Evolutionary conservation across 257 asterid genomes (phyloP).

Genomic region (Capsicum rhomboideum): DNA sequence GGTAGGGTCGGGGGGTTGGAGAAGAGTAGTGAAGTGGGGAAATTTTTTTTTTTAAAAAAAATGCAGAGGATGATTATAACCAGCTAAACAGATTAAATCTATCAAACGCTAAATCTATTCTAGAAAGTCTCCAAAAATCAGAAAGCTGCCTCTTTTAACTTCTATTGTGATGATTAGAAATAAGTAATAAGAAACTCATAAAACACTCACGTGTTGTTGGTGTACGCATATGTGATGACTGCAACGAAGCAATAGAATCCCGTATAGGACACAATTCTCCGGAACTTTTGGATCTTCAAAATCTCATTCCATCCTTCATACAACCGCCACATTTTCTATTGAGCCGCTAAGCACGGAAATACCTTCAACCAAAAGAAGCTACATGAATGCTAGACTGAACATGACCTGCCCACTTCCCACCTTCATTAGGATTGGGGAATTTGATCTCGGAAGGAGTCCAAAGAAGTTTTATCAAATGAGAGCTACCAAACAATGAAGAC

Average conservation of each 20-base stretch:
- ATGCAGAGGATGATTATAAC: not conserved
- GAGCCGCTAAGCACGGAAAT: not conserved
- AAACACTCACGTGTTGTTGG: constrained; percentile 73
- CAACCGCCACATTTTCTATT: constrained; percentile 36
- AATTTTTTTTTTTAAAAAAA: too few relatives aligned
- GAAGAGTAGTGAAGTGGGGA: too few relatives aligned
- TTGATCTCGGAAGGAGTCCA: not conserved
- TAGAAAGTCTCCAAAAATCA: not conserved
- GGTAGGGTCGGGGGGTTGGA: too few relatives aligned
- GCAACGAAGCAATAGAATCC: constrained; percentile 65
- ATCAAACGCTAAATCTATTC: not conserved
- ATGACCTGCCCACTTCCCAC: not conserved
- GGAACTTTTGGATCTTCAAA: constrained; percentile 79
- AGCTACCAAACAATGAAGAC: not conserved
- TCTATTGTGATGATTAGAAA: not conserved
- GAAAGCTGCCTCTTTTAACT: not conserved
- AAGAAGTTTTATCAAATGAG: not conserved
- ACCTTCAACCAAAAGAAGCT: not conserved
- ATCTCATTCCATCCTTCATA: constrained; percentile 51
- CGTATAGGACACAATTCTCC: constrained; percentile 71
- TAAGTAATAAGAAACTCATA: not conserved
- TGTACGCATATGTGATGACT: constrained; percentile 59
- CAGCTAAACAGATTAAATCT: not conserved
- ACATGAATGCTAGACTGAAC: not conserved
- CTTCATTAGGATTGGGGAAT: not conserved